These are phyloP conservation scores for Talaromyces sp. DNA, from an alignment of 2,329 filamentous ascomycete genomes.

Conservation along the genomic window DNA sequence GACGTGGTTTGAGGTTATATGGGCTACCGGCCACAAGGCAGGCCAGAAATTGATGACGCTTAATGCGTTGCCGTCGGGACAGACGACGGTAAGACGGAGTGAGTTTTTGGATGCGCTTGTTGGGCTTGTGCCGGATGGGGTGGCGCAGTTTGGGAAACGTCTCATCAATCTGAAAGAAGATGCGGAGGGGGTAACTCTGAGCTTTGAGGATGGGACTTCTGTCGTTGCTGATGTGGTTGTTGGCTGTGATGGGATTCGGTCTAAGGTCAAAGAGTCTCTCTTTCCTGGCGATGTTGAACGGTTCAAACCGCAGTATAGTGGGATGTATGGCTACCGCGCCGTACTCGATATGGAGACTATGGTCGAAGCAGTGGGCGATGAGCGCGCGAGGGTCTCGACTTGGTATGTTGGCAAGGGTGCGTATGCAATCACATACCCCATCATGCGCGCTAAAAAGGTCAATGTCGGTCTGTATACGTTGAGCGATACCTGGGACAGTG, in stretches of 20 bases:
- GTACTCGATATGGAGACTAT: slow-evolving; percentile 37
- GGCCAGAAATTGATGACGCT: slow-evolving; percentile 32
- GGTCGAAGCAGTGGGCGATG: slow-evolving; percentile 35
- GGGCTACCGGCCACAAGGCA: slow-evolving; percentile 26
- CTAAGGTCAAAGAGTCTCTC: slow-evolving; percentile 31
- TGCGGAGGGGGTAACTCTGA: slow-evolving; percentile 23
- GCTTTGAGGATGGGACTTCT: slow-evolving; percentile 34
- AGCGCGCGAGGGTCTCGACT: slow-evolving; percentile 31
- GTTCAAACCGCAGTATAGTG: slow-evolving; percentile 31
- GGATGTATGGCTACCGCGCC: slow-evolving; percentile 38
- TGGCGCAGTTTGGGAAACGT: slow-evolving; percentile 37
- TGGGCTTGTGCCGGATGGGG: slow-evolving; percentile 29
- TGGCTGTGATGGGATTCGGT: slow-evolving; percentile 40
- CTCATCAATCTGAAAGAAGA: slow-evolving; percentile 25
- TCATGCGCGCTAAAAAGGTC: slow-evolving; percentile 34
- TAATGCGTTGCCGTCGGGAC: slow-evolving; percentile 32
- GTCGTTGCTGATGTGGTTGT: slow-evolving; percentile 34
- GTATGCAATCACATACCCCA: slow-evolving; percentile 37
- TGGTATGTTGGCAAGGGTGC: slow-evolving; percentile 33
- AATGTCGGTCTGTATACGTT: slow-evolving; percentile 35
- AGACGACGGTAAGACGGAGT: slow-evolving; percentile 35
- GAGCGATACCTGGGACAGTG: slow-evolving; percentile 30
- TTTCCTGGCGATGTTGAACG: slow-evolving; percentile 23
- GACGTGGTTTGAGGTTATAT: slow-evolving; percentile 37
- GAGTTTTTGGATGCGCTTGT: slow-evolving; percentile 38